Evolutionary conservation across 352 stramenopile species (phyloP), one percentile per base, ranked within the genome.

Genomic region (Phytophthora palmivora): DNA sequence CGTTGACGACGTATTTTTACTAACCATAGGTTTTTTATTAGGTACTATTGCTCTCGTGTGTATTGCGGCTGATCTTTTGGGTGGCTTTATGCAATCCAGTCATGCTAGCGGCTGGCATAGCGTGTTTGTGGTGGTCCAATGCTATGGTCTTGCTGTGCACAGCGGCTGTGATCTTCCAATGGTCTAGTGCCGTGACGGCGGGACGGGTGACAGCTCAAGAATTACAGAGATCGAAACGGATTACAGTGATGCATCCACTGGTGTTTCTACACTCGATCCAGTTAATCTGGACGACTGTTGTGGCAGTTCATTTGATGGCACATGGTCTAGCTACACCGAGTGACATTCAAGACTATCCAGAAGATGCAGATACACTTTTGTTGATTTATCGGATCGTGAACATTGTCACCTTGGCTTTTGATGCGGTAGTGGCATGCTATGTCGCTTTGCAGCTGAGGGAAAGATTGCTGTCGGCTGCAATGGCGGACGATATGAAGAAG

Each of bases 401-500:
- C 43, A 60, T 78, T 7, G 56, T 72, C 0, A 88, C 74, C 0
- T 58, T 88, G 6, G 34, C 71, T 1, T 71, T 86, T 38, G 82
- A 91, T 56, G 67, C 48, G 0, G 46, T 82, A 3, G 66, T 76
- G 18, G 79, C 78, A 4, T 72, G 71, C 12, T 70, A 74, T 26
- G 74, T 91, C 5, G 71, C 79, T 5, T 22, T 72, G 10, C 79
- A 83, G 33, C 51, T 91, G 19, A 68, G 74, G 37, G 48, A 74
- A 28, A 47, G 82, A 32, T 55, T 91, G 41, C 59, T 88, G 10
- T 72, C 78, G 19, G 82, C 79, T 18, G 82, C 82, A 6, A 88
- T 91, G 79, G 68, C 79, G 0, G 82, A 91, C 39, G 74, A 91
- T 30, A 89, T 91, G 79, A 91, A 89, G 70, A 65, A 70, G 16